These are phyloP conservation scores for Wickerhamomyces silvicola DNA, from an alignment of 805 yeast species.

Conservation along the genomic window DNA sequence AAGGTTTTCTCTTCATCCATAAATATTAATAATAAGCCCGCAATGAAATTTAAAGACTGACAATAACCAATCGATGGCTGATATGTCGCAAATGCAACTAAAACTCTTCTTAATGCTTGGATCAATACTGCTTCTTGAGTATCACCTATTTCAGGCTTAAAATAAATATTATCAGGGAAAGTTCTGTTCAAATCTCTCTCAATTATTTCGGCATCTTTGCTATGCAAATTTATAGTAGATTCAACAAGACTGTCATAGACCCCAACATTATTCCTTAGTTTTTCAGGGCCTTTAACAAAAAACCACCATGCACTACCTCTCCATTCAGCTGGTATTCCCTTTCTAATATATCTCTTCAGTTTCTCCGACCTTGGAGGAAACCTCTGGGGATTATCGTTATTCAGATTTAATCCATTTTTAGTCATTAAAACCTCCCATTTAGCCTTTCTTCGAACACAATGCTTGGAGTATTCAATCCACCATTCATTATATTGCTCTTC, in stretches of 20 bases:
- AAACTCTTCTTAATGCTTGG: conserved; percentile 68
- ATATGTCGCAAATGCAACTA: conserved; percentile 76
- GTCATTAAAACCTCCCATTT: conserved; percentile 72
- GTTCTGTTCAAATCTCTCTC: conserved; percentile 93
- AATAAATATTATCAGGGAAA: conserved; percentile 87
- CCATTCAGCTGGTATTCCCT: conserved; percentile 97
- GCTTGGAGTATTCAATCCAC: conserved; percentile 65
- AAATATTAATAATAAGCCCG: conserved; percentile 77
- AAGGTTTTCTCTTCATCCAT: conserved; percentile 87
- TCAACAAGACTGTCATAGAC: conserved; percentile 63
- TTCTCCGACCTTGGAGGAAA: conserved; percentile 78
- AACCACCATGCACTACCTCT: conserved; percentile 96
- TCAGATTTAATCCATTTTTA: conserved; percentile 54
- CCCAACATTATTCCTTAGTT: conserved; percentile 61
- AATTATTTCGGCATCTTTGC: conserved; percentile 82
- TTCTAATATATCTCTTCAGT: conserved; percentile 72
- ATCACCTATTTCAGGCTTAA: conserved; percentile 38
- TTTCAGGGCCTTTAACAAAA: conserved; percentile 81
- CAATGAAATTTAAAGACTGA: conserved; percentile 88
- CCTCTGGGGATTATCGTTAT: conserved; percentile 47
- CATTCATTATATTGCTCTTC: conserved; percentile 60
- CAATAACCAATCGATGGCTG: conserved; percentile 93
- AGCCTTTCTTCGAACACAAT: conserved; percentile 54
- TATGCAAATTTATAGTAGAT: conserved; percentile 47
- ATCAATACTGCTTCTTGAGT: conserved; percentile 56